Conservation (phyloP, 1,284 basidiomycete genomes). For the Omphalotus olearius region DNA sequence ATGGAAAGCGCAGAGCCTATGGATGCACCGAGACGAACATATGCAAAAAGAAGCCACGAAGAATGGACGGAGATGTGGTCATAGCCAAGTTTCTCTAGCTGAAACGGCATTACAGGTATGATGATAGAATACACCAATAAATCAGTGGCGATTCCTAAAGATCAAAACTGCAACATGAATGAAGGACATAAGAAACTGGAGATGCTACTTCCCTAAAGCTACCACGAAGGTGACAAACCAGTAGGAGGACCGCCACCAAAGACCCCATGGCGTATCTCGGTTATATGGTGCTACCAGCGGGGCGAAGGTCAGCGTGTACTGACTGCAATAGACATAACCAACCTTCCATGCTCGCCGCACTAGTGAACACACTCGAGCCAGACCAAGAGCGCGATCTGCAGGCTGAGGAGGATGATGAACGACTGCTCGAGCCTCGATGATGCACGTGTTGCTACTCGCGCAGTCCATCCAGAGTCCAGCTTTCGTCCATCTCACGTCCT, state of each 20-base stretch:
- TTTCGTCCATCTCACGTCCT: too few species aligned
- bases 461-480: neutral
- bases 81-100: constrained; percentile 54
- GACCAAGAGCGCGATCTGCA: too few species aligned
- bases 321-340: neutral
- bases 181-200: neutral
- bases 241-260: constrained; percentile 51
- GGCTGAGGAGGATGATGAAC: neutral
- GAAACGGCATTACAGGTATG: constrained; percentile 75
- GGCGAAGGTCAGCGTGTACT: neutral
- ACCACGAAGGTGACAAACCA: constrained; percentile 46
- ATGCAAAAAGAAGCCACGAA: constrained; percentile 67
- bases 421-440: neutral
- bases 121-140: constrained; percentile 65
- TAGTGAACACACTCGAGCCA: neutral
- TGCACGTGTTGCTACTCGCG: neutral
- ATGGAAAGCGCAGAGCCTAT: neutral
- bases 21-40: constrained; percentile 32
- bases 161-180: neutral
- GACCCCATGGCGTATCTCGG: constrained; percentile 28
- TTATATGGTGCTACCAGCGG: neutral
- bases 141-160: constrained; percentile 57
- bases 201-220: constrained; percentile 28
- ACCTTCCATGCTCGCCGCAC: neutral
- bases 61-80: constrained; percentile 50